Conservation (phyloP, 257 asterid genomes). For the Lithospermum erythrorhizon region DNA sequence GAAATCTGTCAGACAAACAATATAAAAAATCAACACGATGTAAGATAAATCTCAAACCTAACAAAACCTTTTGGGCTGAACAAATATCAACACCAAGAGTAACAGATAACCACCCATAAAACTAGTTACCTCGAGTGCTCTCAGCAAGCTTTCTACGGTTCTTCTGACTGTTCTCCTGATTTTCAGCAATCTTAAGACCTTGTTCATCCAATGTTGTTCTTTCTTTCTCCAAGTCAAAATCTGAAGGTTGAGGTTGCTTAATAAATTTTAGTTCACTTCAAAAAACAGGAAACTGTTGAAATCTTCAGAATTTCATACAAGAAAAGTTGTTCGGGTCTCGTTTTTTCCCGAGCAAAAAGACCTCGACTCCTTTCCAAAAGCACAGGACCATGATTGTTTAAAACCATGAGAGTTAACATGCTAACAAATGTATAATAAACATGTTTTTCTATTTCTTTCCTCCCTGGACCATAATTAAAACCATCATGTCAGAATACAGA, state of each 20-base stretch:
- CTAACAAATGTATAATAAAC: too few relatives aligned
- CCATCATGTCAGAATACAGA: too few relatives aligned
- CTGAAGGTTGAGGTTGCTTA: slow-evolving; percentile 20
- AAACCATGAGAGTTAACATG: too few relatives aligned
- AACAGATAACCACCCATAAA: background rate
- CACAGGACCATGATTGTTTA: too few relatives aligned
- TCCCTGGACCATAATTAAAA: too few relatives aligned
- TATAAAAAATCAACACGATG: background rate
- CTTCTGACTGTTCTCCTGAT: slow-evolving; percentile 97
- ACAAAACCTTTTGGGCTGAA: background rate
- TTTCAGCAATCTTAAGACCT: slow-evolving; percentile 93
- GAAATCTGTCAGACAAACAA: slow-evolving; percentile 42
- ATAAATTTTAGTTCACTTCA: too few relatives aligned
- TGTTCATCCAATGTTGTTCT: slow-evolving; percentile 80
- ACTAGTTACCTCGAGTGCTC: slow-evolving; percentile 80
- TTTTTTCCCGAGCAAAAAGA: too few relatives aligned
- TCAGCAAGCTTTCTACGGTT: slow-evolving; percentile 98
- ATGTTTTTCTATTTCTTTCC: too few relatives aligned
- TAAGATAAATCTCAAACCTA: background rate
- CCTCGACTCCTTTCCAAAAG: too few relatives aligned
- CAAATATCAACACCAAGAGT: background rate
- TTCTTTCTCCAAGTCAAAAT: slow-evolving; percentile 94
- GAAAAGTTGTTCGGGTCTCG: too few relatives aligned
- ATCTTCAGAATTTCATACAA: too few relatives aligned
- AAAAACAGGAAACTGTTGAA: too few relatives aligned